Evolutionary conservation across 2,329 filamentous ascomycete species (phyloP).

Genomic region (Zalaria obscura): DNA sequence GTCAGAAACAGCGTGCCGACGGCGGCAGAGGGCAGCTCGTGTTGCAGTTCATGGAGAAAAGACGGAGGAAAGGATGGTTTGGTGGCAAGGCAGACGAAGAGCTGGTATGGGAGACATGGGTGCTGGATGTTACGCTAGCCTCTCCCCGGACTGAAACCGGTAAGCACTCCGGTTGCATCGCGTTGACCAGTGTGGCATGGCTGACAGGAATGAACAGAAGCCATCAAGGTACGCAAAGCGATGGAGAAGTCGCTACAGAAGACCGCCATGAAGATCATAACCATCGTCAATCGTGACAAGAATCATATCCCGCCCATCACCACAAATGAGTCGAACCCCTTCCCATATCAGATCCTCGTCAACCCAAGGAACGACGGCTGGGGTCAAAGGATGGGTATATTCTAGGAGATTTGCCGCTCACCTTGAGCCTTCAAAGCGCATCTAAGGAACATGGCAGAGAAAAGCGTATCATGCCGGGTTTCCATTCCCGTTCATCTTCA

Average conservation of each 20-base stretch:
- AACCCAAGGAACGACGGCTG: slow-evolving; percentile 71
- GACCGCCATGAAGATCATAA: slow-evolving; percentile 79
- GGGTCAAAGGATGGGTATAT: slow-evolving; percentile 67
- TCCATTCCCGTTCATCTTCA: no score
- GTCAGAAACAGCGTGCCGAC: slow-evolving; percentile 21
- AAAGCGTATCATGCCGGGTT: no score
- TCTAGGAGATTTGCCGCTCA: slow-evolving; percentile 24
- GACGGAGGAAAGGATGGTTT: slow-evolving; percentile 58
- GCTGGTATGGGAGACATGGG: slow-evolving; percentile 95
- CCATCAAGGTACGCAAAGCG: slow-evolving; percentile 72
- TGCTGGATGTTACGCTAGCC: slow-evolving; percentile 81
- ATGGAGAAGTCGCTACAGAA: slow-evolving; percentile 85
- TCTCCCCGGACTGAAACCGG: slow-evolving; percentile 79
- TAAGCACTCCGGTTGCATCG: slow-evolving; percentile 29
- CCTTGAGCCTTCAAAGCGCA: no score
- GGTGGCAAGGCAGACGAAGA: slow-evolving; percentile 75
- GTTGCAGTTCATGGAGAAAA: slow-evolving; percentile 92
- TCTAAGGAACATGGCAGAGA: no score
- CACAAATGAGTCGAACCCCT: slow-evolving; percentile 80
- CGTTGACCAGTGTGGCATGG: not conserved
- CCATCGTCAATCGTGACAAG: slow-evolving; percentile 75
- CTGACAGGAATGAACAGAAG: slow-evolving; percentile 39
- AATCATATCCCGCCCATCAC: slow-evolving; percentile 96
- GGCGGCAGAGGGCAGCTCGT: slow-evolving; percentile 56
- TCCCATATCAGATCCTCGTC: slow-evolving; percentile 84